These are phyloP conservation scores for Pelargonium nanum DNA, from an alignment of 345 rosid species.

Conservation along the genomic window DNA sequence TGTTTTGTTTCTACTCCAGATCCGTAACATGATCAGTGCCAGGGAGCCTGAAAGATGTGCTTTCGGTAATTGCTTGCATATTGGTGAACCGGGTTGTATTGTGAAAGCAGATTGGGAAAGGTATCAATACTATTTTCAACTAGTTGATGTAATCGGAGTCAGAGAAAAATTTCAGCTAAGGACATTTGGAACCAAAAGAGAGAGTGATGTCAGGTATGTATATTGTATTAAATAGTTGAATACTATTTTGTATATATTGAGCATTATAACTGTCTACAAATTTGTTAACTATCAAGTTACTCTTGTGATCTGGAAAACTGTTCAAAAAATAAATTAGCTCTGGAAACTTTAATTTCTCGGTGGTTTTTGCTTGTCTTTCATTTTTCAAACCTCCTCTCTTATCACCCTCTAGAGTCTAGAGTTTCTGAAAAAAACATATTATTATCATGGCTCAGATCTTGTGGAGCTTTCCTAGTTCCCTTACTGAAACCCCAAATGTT, in stretches of 20 bases:
- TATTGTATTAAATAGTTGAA: not conserved
- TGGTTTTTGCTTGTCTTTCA: too few relatives aligned
- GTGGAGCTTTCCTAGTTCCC: not conserved
- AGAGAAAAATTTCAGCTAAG: constrained; percentile 80
- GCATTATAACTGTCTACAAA: not conserved
- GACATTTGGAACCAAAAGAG: constrained; percentile 86
- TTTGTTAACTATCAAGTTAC: not conserved
- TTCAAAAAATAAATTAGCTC: too few relatives aligned
- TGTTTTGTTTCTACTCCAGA: constrained; percentile 23
- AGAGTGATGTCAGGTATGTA: constrained; percentile 68
- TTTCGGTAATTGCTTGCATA: constrained; percentile 75
- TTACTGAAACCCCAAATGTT: not conserved
- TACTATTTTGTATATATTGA: not conserved
- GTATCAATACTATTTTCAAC: constrained; percentile 63
- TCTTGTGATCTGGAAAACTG: too few relatives aligned
- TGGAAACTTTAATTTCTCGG: too few relatives aligned
- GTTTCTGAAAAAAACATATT: not conserved
- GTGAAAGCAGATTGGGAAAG: constrained; percentile 83
- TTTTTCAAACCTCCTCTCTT: too few relatives aligned
- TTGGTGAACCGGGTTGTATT: constrained; percentile 80
- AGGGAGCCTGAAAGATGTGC: constrained; percentile 45
- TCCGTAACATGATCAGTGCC: constrained; percentile 30
- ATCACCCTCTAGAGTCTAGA: too few relatives aligned
- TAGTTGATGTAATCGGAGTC: constrained; percentile 77
- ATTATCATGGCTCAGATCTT: not conserved